These are phyloP conservation scores for Aspergillus luchuensis DNA, from an alignment of 2,329 filamentous ascomycete genomes.

Conservation along the genomic window DNA sequence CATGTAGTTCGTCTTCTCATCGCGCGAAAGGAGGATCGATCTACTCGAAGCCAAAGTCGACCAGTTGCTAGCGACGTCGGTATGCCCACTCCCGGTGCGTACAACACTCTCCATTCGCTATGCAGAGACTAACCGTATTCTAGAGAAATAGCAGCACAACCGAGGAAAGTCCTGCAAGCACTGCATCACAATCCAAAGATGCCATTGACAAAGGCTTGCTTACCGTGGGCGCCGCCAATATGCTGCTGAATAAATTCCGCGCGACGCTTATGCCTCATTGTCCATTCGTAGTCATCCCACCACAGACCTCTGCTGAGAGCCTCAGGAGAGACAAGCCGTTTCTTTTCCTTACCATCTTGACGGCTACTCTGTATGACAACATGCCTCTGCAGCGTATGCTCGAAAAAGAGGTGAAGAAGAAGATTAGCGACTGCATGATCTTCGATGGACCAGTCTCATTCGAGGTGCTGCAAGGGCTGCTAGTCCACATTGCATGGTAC, in stretches of 20 bases:
- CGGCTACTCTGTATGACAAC: slow-evolving; percentile 35
- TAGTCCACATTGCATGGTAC: slow-evolving; percentile 42
- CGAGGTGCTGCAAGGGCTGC: slow-evolving; percentile 44
- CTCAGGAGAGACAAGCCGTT: slow-evolving; percentile 38
- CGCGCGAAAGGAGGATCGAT: neutral
- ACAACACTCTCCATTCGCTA: neutral
- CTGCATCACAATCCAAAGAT: slow-evolving; percentile 14
- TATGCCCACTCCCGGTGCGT: neutral
- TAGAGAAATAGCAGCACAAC: neutral
- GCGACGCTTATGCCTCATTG: slow-evolving; percentile 41
- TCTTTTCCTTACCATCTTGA: slow-evolving; percentile 38
- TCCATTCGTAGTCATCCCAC: slow-evolving; percentile 39
- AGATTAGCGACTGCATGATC: slow-evolving; percentile 36
- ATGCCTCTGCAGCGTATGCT: slow-evolving; percentile 37
- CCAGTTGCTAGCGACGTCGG: neutral
- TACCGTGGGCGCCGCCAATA: slow-evolving; percentile 20
- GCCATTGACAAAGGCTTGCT: slow-evolving; percentile 23
- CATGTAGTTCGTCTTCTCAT: neutral
- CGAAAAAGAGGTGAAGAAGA: slow-evolving; percentile 32
- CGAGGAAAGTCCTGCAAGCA: neutral
- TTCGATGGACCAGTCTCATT: slow-evolving; percentile 36
- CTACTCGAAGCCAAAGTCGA: neutral
- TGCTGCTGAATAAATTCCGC: slow-evolving; percentile 36
- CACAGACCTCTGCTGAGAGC: slow-evolving; percentile 24
- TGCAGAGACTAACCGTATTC: neutral